Base-by-base conservation (phyloP, 2,329 filamentous ascomycete genomes). In the Penicillium sp. region DNA sequence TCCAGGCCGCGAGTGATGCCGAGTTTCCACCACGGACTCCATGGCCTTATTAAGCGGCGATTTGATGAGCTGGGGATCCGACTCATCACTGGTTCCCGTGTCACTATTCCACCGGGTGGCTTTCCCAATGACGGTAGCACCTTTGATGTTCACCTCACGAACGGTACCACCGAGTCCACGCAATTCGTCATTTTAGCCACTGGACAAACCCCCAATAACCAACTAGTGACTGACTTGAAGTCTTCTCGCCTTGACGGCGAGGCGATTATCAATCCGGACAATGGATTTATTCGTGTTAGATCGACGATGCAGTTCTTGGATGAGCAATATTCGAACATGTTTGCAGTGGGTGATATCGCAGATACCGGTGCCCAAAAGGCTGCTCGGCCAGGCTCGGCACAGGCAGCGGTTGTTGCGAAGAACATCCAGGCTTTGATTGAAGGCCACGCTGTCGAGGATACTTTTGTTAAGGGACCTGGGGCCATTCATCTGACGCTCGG, bases 181-280 rank as follows among this genome's bases (percentile, higher is more conserved):
- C 66, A 63, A 70, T 78, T 71, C 64, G 78, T 68, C 42, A 78
- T 81, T 26, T 63, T 75, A 1, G 78, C 77, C 3, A 81, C 76
- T 0, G 79, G 79, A 3, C 78, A 81, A 64, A 75, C 63, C n/a
- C 76, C 79, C 0, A 78, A 79, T 38, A 79, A 77, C 12, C 60
- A 67, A 14, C 65, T 79, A 5, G 52, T 81, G 7, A 45, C 61
- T 2, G 50, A 66, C 6, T 53, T 79, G 3, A 62, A 68, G 1
- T 61, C 71, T 1, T 65, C 66, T 0, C 48, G 46, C 0, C 31
- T 64, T 0, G 51, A 50, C 1, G 26, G 44, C 0, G 57, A 61
- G 8, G 67, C 67, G 1, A 55, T 74, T 1, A 52, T 73, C 4
- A 75, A 74, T 55, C 70, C 68, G 0, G 59, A 67, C 1, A 73